phyloP scores from a whole-genome alignment of 2,329 filamentous ascomycete species.

The Cordyceps tenuipes region DNA sequence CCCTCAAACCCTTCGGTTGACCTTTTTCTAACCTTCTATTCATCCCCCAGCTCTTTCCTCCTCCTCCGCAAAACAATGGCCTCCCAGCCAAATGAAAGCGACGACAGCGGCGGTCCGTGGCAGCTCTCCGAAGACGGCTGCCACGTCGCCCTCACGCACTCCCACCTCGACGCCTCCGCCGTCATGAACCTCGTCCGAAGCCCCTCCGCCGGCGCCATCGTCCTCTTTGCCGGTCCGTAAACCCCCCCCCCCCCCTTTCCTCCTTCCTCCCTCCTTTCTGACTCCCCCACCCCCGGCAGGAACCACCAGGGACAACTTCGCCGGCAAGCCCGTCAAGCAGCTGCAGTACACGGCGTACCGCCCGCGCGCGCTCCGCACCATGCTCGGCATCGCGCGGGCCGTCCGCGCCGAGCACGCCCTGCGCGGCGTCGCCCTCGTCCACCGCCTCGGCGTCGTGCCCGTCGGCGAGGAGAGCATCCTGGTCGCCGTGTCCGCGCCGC shows the following conservation, averaged over 20 bases:
- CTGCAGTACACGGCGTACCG: conserved; percentile 70
- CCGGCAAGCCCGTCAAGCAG: conserved; percentile 60
- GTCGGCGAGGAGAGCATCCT: conserved; percentile 91
- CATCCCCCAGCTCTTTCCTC: background rate
- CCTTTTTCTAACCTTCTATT: no score
- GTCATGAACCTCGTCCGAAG: conserved; percentile 62
- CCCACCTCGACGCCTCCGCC: conserved; percentile 46
- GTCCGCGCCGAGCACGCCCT: conserved; percentile 55
- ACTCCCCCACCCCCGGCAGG: conserved; percentile 34
- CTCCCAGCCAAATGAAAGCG: conserved; percentile 9
- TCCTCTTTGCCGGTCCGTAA: conserved; percentile 64
- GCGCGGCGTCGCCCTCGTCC: conserved; percentile 68
- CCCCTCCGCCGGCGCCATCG: conserved; percentile 65
- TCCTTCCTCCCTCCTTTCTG: no score
- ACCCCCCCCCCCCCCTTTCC: conserved; percentile 17
- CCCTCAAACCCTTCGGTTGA: no score
- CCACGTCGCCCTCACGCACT: conserved; percentile 61
- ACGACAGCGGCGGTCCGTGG: conserved; percentile 20
- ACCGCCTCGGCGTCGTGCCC: conserved; percentile 77
- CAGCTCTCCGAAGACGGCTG: conserved; percentile 43
- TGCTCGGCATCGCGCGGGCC: conserved; percentile 53
- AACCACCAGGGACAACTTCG: conserved; percentile 70
- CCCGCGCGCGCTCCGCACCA: conserved; percentile 59
- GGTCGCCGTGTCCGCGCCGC: conserved; percentile 76
- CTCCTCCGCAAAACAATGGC: background rate